phyloP scores from a whole-genome alignment of 2,329 filamentous ascomycete species.

The Chrysosphaeria jannelii region DNA sequence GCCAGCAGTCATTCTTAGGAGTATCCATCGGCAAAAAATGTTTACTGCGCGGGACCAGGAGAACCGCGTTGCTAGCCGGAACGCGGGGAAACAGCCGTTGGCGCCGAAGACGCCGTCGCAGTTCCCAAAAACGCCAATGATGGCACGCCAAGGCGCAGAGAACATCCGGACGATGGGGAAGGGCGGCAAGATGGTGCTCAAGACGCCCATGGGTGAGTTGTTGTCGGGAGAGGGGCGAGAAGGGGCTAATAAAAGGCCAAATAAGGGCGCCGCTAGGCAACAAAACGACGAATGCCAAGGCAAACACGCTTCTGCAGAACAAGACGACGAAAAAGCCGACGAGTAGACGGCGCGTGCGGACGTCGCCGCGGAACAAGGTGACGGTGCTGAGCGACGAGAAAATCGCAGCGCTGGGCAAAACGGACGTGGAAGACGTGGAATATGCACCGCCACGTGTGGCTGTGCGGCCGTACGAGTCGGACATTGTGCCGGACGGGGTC shows the following conservation, averaged over 20 bases:
- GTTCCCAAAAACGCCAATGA: no score
- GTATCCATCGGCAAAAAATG: no score
- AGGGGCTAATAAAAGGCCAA: constrained; percentile 1
- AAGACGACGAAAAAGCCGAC: constrained; percentile 1
- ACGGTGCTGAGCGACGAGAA: constrained; percentile 18
- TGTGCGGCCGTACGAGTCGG: constrained; percentile 36
- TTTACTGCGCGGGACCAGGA: constrained; percentile 63
- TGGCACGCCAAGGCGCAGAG: no score
- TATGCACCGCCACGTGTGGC: constrained; percentile 54
- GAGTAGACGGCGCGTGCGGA: constrained; percentile 9
- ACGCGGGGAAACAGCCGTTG: constrained; percentile 34
- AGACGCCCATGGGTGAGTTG: constrained; percentile 57
- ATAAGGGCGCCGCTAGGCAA: constrained; percentile 53
- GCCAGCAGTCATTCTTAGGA: no score
- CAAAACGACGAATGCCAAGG: constrained; percentile 88
- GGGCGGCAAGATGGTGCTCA: constrained; percentile 32
- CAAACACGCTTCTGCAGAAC: constrained; percentile 8
- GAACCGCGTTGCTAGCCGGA: constrained; percentile 51
- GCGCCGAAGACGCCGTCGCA: constrained; percentile 50
- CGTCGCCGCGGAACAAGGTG: constrained; percentile 26
- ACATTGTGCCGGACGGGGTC: constrained; percentile 28
- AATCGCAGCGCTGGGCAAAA: constrained; percentile 10
- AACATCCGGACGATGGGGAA: constrained; percentile 20
- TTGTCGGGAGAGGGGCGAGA: background rate
- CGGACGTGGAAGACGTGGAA: constrained; percentile 40